phyloP scores from a whole-genome alignment of 2,329 filamentous ascomycete species.

The Fusarium pseudograminearum region DNA sequence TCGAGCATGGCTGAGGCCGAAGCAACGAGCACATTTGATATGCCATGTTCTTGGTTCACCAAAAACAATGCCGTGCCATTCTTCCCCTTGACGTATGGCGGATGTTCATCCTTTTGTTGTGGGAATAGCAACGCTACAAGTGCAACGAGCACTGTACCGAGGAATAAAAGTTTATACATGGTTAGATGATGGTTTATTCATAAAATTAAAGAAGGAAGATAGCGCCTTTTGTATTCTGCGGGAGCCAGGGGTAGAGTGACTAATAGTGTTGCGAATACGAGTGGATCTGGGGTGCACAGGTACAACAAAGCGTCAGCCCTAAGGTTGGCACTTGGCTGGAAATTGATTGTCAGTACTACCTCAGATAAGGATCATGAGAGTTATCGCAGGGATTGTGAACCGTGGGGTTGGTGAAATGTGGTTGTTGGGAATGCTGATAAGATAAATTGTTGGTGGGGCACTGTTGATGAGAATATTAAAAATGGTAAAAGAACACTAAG shows the following conservation, averaged over 20 bases:
- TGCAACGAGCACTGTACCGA: not conserved
- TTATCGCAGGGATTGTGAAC: not conserved
- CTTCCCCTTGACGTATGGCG: not conserved
- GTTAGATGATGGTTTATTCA: not conserved
- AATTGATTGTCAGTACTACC: not conserved
- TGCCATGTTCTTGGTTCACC: constrained; percentile 46
- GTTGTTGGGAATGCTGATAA: not conserved
- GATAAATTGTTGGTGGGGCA: not conserved
- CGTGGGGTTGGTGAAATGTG: not conserved
- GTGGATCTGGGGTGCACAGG: not conserved
- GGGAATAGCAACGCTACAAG: not conserved
- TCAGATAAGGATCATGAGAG: not conserved
- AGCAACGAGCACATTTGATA: constrained; percentile 55
- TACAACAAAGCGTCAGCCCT: not conserved
- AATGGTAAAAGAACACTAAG: not conserved
- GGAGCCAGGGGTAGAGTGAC: not conserved
- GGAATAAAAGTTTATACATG: constrained; percentile 7
- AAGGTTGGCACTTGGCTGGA: not conserved
- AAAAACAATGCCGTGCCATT: constrained; percentile 11
- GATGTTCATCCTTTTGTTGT: not conserved
- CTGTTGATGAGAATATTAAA: not conserved
- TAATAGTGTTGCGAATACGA: not conserved
- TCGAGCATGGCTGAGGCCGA: constrained; percentile 52
- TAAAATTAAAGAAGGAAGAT: not conserved
- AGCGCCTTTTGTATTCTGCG: not conserved